Evolutionary conservation across 176 grass and related monocot genomes (phyloP).

Genomic region (Triticum urartu): DNA sequence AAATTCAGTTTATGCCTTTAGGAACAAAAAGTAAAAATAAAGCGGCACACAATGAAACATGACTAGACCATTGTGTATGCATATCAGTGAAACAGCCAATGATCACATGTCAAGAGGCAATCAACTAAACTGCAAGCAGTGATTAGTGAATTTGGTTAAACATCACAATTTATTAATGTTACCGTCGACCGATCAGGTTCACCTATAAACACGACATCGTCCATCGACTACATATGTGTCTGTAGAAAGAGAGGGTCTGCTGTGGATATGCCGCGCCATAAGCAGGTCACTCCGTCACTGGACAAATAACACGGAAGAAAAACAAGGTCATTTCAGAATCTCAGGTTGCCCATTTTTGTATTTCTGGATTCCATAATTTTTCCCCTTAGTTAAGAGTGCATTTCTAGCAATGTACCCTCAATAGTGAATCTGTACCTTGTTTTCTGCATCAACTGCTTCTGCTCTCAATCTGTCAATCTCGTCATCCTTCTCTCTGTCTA

Average conservation of each 20-base stretch:
- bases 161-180: background rate
- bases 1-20: too few species aligned
- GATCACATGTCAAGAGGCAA: background rate
- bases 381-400: background rate
- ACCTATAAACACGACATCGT: background rate
- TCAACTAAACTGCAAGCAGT: background rate
- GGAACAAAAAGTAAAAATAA: background rate
- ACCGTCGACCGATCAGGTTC: background rate
- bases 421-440: slow-evolving; percentile 10
- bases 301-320: background rate
- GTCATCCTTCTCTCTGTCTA: slow-evolving; percentile 31
- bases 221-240: background rate
- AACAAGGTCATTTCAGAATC: background rate
- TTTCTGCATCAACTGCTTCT: slow-evolving; percentile 24
- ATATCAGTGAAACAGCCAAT: background rate
- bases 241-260: background rate
- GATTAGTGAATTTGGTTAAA: background rate
- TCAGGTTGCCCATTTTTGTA: background rate
- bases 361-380: background rate
- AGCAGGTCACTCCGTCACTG: background rate
- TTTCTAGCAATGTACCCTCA: slow-evolving; percentile 22
- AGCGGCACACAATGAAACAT: background rate
- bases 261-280: too few species aligned
- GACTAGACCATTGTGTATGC: background rate
- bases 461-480: slow-evolving; percentile 25